Evolutionary conservation across 805 yeast genomes (phyloP), one percentile per base, ranked within the genome.

Genomic region (Hanseniaspora singularis): DNA sequence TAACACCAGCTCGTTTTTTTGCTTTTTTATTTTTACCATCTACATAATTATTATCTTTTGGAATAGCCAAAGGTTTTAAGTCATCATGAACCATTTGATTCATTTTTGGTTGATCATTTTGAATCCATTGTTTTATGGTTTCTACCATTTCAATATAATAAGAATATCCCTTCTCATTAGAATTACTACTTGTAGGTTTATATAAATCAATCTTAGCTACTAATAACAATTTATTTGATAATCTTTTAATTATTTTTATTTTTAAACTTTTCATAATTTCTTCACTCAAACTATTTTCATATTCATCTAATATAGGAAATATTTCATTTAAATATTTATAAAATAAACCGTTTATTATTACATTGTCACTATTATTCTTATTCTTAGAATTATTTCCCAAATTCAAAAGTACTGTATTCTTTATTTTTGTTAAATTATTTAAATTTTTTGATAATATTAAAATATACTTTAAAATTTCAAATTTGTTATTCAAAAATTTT

Each of bases 1-100:
- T 66, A 52, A 77, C 68, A 0, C 98, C 98, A 1, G 94, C 96
- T 55, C 98, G 69, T 54, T 79, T 83, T 63, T 85, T 84, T 4
- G 89, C 77, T 40, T 78, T 75, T 46, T 70, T 72, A 47, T 87
- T 95, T 15, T 74, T 67, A 8, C 44, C 44, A 23, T 47, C 50
- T n/a, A 47, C 38, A 20, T 47, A 47, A 19, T 40, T 40, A 19
- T 48, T 48, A 18, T 48, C 50, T 33, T 42, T 41, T 0, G 96
- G 96, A 3, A 73, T 65, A 0, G 89, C 80, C 5, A 78, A 61
- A 0, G 86, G 86, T 40, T 87, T 71, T 0, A 88, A 79, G 50
- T 77, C 77, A 14, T 72, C 67, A 1, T 44, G n/a, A 15, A 26
- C 26, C 12, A 36, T 6, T 6, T 28, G 14, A 14, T 71, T 70